phyloP scores from a whole-genome alignment of 805 yeast genomes.

The Starmerella sp. region DNA sequence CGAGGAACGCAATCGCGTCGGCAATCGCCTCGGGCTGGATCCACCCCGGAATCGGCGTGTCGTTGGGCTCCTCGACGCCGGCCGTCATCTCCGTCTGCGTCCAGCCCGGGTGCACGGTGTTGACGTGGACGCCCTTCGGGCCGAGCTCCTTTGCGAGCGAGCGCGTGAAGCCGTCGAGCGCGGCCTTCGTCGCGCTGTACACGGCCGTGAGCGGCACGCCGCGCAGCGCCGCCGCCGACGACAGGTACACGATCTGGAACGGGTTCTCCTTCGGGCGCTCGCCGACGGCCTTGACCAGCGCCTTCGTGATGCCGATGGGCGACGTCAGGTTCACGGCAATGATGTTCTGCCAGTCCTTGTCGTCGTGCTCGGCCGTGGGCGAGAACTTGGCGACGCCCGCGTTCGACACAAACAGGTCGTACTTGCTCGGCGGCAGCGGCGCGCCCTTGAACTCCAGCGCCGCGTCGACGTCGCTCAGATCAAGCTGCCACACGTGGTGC shows the following conservation, averaged over 20 bases:
- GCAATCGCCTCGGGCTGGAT: background rate
- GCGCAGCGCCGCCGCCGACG: background rate
- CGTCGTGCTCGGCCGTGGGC: background rate
- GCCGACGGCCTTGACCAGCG: background rate
- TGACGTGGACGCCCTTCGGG: background rate
- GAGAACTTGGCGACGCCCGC: background rate
- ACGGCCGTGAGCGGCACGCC: background rate
- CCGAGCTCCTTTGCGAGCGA: background rate
- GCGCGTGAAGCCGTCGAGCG: background rate
- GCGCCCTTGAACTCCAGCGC: background rate
- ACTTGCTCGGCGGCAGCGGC: background rate
- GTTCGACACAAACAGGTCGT: background rate
- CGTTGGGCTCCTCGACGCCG: background rate
- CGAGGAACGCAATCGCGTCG: background rate
- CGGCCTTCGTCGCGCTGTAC: background rate
- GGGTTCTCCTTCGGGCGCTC: background rate
- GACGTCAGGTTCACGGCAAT: background rate
- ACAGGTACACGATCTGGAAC: background rate
- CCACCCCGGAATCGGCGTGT: background rate
- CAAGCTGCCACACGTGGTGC: background rate
- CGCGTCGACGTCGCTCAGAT: background rate
- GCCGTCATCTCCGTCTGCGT: background rate
- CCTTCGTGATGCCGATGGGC: background rate
- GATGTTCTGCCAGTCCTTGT: background rate
- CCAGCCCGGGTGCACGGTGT: background rate